Percentiles rank a stretch among this genome's conserved stretches.
phyloP scores from a whole-genome alignment of 2,329 filamentous ascomycete genomes.

The Diaporthe batatas region DNA sequence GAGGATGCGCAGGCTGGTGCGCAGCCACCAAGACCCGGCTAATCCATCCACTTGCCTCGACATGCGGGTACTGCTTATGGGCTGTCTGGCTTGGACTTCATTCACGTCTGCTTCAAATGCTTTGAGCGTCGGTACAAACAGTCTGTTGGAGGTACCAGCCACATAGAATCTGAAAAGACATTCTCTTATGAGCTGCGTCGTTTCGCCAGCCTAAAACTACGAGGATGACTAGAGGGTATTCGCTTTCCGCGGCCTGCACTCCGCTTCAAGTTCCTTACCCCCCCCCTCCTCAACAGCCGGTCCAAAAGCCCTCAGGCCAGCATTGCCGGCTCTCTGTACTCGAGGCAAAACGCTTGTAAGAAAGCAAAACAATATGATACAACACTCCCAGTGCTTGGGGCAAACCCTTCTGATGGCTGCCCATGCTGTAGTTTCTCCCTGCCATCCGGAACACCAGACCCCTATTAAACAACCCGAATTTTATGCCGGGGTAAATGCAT shows the following conservation, averaged over 20 bases:
- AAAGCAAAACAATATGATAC: slow-evolving; percentile 31
- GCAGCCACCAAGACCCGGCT: background rate
- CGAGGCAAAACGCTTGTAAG: background rate
- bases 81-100: background rate
- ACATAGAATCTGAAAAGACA: background rate
- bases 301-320: slow-evolving; percentile 10
- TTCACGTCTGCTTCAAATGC: background rate
- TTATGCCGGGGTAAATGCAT: slow-evolving; percentile 21
- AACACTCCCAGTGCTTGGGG: slow-evolving; percentile 35
- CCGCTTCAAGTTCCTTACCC: slow-evolving; percentile 38
- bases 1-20: background rate
- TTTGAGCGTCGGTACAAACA: background rate
- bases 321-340: background rate
- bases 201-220: slow-evolving; percentile 13
- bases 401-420: slow-evolving; percentile 37
- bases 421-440: slow-evolving; percentile 39
- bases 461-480: slow-evolving; percentile 32
- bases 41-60: background rate
- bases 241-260: slow-evolving; percentile 43
- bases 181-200: slow-evolving; percentile 28
- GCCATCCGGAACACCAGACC: slow-evolving; percentile 39
- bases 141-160: background rate
- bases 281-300: slow-evolving; percentile 11
- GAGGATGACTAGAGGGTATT: slow-evolving; percentile 23
- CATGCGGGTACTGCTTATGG: background rate